Evolutionary conservation across 345 rosid genomes (phyloP).

Genomic region (Populus ilicifolia): DNA sequence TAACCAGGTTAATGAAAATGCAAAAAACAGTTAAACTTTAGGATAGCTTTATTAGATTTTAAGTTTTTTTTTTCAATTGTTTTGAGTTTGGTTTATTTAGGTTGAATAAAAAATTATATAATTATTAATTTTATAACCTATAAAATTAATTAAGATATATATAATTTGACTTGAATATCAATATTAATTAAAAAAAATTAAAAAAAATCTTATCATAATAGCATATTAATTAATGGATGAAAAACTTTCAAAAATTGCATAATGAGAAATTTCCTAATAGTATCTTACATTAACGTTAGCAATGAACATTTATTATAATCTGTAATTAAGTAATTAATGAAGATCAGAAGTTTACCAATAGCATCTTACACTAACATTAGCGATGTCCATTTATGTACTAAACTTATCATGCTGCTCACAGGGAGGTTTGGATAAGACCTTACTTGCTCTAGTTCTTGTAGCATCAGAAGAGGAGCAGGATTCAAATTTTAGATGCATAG

Average conservation of each 20-base stretch:
- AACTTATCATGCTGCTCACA: not conserved
- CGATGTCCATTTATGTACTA: slow-evolving; percentile 8
- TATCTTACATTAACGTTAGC: slow-evolving; percentile 1
- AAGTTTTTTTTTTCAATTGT: too few relatives aligned
- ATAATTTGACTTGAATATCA: rapidly evolving
- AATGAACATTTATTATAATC: not conserved
- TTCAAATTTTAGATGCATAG: not conserved
- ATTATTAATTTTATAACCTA: too few relatives aligned
- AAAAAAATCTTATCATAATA: too few relatives aligned
- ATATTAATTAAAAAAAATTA: too few relatives aligned
- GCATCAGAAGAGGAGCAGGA: not conserved
- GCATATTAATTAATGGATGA: not conserved
- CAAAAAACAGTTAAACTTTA: too few relatives aligned
- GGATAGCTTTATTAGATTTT: too few relatives aligned
- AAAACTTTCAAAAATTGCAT: not conserved
- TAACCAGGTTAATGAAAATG: too few relatives aligned
- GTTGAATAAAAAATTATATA: rapidly evolving
- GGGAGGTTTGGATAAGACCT: not conserved
- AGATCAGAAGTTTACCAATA: slow-evolving; percentile 13
- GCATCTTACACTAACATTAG: slow-evolving; percentile 1
- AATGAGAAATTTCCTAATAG: slow-evolving; percentile 4
- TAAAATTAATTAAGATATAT: too few relatives aligned
- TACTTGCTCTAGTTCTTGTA: not conserved
- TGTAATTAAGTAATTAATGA: slow-evolving; percentile 5
- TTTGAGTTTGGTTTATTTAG: too few relatives aligned